phyloP scores from a whole-genome alignment of 371 early-diverging fungal species.

The Mortierella sp. region DNA sequence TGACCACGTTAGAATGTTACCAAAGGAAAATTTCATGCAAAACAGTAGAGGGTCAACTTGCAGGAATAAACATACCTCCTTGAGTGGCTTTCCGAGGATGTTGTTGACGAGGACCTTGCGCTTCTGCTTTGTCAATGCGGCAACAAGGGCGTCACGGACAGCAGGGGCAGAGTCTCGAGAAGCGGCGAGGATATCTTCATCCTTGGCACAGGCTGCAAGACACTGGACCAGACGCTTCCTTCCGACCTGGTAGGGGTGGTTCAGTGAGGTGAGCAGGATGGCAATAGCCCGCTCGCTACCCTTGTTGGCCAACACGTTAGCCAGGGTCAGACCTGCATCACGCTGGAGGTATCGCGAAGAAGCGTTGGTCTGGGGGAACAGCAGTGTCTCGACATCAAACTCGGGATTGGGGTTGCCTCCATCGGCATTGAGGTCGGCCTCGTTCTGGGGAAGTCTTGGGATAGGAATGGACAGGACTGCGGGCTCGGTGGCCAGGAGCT shows the following conservation, averaged over 20 bases:
- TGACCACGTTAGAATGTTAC: too few relatives aligned
- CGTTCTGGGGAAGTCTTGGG: slow-evolving; percentile 20
- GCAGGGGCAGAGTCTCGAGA: slow-evolving; percentile 27
- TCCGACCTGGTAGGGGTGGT: slow-evolving; percentile 40
- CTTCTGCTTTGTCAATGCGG: slow-evolving; percentile 21
- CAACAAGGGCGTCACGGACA: slow-evolving; percentile 37
- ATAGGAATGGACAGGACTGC: slow-evolving; percentile 25
- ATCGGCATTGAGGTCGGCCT: slow-evolving; percentile 38
- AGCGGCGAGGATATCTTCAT: slow-evolving; percentile 39
- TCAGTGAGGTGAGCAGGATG: slow-evolving; percentile 27
- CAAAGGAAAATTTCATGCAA: too few relatives aligned
- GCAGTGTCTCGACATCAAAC: slow-evolving; percentile 22
- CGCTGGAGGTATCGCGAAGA: slow-evolving; percentile 39
- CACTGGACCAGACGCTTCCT: slow-evolving; percentile 37
- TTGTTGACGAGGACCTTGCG: slow-evolving; percentile 29
- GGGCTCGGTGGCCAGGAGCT: slow-evolving; percentile 36
- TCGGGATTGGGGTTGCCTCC: slow-evolving; percentile 49
- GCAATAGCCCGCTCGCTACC: slow-evolving; percentile 20
- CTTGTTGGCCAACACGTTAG: slow-evolving; percentile 21
- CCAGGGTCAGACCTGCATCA: slow-evolving; percentile 28
- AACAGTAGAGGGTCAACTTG: neutral
- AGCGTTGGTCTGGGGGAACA: slow-evolving; percentile 41
- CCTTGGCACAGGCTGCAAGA: slow-evolving; percentile 29
- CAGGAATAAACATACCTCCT: slow-evolving; percentile 17
- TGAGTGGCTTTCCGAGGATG: slow-evolving; percentile 40